A percentile compares a stretch with the other conserved stretches of the same genome.
phyloP scores from a whole-genome alignment of 306 rosid genomes.

The Ziziphus jujuba region DNA sequence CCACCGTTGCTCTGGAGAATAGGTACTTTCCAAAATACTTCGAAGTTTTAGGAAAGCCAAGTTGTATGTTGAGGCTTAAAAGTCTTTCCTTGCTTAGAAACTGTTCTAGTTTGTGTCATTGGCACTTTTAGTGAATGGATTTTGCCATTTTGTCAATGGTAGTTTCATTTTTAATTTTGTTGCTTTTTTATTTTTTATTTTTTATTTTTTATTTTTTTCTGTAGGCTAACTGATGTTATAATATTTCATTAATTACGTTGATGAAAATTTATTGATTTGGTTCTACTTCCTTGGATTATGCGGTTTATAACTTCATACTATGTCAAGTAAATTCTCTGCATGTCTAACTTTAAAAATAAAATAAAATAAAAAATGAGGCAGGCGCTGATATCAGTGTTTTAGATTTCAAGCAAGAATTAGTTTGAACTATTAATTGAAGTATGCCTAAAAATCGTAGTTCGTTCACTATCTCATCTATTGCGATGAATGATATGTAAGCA shows the following conservation, averaged over 20 bases:
- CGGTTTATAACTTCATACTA: neutral
- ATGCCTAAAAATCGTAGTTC: neutral
- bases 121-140: constrained; percentile 33
- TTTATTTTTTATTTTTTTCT: no score
- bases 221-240: constrained; percentile 27
- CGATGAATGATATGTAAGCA: neutral
- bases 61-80: constrained; percentile 63
- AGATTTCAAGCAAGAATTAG: neutral
- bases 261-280: constrained; percentile 10
- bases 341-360: no score
- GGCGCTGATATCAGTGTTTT: neutral
- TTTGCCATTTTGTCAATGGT: constrained; percentile 35
- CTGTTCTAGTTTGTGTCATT: constrained; percentile 30
- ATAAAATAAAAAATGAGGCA: neutral
- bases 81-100: constrained; percentile 31
- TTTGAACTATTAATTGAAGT: neutral
- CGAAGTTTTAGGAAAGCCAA: constrained; percentile 34
- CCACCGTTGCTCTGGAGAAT: constrained; percentile 42
- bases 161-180: constrained; percentile 21
- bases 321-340: neutral
- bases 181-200: no score
- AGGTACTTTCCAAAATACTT: constrained; percentile 40
- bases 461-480: neutral
- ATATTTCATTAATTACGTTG: constrained; percentile 5
- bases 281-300: neutral